Percentiles rank a stretch among this genome's conserved stretches.
phyloP scores from a whole-genome alignment of 192 early-diverging fungal species.

The Obelidium mucronatum region DNA sequence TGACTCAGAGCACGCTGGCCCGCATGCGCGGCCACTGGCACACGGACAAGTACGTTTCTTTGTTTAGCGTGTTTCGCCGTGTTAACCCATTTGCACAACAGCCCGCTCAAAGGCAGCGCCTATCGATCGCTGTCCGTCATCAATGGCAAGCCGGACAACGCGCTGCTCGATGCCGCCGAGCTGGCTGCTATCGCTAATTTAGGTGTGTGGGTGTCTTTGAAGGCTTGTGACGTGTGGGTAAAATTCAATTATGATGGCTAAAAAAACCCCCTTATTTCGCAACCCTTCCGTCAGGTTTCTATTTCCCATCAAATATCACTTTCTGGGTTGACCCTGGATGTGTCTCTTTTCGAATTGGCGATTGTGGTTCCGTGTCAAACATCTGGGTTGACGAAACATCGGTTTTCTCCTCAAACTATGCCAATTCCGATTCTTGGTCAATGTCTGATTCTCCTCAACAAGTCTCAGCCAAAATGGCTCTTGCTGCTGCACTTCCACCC shows the following conservation, averaged over 20 bases:
- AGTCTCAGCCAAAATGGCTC: background rate
- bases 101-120: conserved; percentile 24
- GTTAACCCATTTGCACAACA: background rate
- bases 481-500: conserved; percentile 10
- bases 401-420: background rate
- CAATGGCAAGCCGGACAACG: conserved; percentile 15
- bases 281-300: background rate
- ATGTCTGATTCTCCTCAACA: background rate
- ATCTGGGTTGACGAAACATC: conserved; percentile 25
- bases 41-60: background rate
- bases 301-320: conserved; percentile 27
- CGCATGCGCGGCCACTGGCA: conserved; percentile 13
- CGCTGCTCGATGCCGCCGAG: conserved; percentile 19
- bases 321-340: conserved; percentile 46
- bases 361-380: conserved; percentile 20
- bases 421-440: no score
- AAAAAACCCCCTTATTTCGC: no score
- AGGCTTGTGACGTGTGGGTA: no score
- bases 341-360: conserved; percentile 33
- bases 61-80: background rate
- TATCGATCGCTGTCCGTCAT: conserved; percentile 23
- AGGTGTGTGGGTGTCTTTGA: background rate
- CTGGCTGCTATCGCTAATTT: conserved; percentile 3
- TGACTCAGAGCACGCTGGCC: background rate
- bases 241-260: no score